These are phyloP conservation scores for Starmerella powellii DNA, from an alignment of 805 yeast species.

Conservation along the genomic window DNA sequence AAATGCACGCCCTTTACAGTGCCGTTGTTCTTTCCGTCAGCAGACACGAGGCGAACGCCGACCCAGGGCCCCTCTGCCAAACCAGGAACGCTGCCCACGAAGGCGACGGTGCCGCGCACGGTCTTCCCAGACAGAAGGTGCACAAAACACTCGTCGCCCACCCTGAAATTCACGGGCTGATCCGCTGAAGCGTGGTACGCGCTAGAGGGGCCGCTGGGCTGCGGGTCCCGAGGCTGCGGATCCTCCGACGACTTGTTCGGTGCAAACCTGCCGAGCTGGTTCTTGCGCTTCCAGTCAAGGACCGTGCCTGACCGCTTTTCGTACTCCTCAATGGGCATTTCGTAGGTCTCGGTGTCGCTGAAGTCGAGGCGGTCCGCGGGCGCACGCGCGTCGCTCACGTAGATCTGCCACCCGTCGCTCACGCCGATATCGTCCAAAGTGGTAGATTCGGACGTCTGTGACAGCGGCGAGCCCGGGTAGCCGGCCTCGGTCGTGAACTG, in stretches of 20 bases:
- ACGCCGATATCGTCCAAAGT: conserved; percentile 23
- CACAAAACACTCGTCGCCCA: conserved; percentile 27
- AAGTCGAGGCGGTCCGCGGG: conserved; percentile 26
- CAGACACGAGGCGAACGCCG: conserved; percentile 76
- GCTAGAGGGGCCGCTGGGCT: neutral
- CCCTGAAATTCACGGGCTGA: conserved; percentile 9
- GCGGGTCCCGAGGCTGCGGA: conserved; percentile 30
- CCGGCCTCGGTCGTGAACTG: conserved; percentile 18
- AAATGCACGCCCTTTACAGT: conserved; percentile 46
- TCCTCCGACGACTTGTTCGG: conserved; percentile 33
- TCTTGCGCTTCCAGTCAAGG: conserved; percentile 59
- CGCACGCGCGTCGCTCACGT: conserved; percentile 37
- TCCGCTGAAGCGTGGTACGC: conserved; percentile 2
- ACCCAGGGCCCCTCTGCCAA: conserved; percentile 48
- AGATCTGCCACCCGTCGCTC: conserved; percentile 36
- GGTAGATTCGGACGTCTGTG: conserved; percentile 1
- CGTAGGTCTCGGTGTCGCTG: conserved; percentile 31
- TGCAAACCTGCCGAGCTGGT: conserved; percentile 55
- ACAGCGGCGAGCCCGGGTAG: neutral
- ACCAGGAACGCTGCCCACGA: conserved; percentile 53
- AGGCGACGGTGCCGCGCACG: conserved; percentile 60
- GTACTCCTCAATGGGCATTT: conserved; percentile 51
- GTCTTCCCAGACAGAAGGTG: conserved; percentile 27
- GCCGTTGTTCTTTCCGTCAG: conserved; percentile 81
- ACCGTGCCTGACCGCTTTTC: conserved; percentile 50